These are phyloP conservation scores for Penicillium aurantiogriseum DNA, from an alignment of 2,329 filamentous ascomycete species.

Conservation along the genomic window DNA sequence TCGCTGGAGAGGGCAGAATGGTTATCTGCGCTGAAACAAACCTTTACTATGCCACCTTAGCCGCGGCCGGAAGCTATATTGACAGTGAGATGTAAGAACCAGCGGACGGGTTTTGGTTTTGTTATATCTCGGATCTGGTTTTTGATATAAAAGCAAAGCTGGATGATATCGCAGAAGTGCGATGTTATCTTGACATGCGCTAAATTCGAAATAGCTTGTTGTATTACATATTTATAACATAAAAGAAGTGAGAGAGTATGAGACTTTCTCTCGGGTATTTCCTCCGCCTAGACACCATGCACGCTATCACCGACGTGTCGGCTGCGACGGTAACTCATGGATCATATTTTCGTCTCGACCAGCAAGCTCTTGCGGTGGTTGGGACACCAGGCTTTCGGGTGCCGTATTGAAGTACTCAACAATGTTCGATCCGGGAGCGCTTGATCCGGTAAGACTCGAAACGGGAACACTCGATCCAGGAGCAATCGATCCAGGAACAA, in stretches of 20 bases:
- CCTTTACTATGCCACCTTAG: conserved; percentile 21
- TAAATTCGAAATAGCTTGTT: background rate
- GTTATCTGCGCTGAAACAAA: conserved; percentile 21
- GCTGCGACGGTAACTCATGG: background rate
- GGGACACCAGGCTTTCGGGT: background rate
- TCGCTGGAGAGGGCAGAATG: conserved; percentile 35
- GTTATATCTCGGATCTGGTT: background rate
- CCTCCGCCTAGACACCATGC: background rate
- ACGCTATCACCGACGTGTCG: background rate
- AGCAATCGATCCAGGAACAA: background rate
- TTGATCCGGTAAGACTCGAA: background rate
- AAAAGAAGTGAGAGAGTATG: background rate
- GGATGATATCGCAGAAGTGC: background rate
- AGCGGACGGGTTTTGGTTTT: background rate
- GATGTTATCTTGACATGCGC: background rate
- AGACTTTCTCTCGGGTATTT: background rate
- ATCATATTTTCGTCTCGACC: background rate
- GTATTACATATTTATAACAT: background rate
- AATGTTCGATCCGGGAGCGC: background rate
- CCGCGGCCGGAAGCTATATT: conserved; percentile 16
- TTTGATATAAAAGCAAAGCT: background rate
- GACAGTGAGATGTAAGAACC: conserved; percentile 16
- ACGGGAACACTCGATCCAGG: background rate
- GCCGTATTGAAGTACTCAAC: background rate
- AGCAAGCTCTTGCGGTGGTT: background rate